phyloP scores from a whole-genome alignment of 345 rosid genomes.

The Mallotus nudiflorus region DNA sequence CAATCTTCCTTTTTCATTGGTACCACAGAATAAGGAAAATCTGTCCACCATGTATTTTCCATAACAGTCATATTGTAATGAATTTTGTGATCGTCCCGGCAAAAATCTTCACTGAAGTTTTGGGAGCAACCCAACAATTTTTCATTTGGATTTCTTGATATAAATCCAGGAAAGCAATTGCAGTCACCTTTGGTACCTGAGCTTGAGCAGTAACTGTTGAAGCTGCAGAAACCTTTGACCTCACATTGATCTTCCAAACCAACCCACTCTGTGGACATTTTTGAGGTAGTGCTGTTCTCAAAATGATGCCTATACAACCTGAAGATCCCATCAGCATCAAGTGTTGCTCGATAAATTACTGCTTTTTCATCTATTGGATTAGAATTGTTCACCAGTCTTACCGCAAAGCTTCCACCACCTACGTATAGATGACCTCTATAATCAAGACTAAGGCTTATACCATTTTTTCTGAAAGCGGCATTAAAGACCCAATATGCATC shows the following conservation, averaged over 20 bases:
- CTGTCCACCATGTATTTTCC: background rate
- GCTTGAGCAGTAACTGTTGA: conserved; percentile 19
- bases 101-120: conserved; percentile 4
- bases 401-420: rapidly evolving
- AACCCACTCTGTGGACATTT: too few relatives aligned
- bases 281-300: background rate
- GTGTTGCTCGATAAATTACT: conserved; percentile 14
- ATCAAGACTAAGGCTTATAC: background rate
- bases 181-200: background rate
- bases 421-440: background rate
- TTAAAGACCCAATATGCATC: background rate
- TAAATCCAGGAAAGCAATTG: conserved; percentile 16
- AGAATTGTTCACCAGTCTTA: background rate
- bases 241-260: background rate
- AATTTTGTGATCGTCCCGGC: background rate
- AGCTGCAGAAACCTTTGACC: conserved; percentile 4
- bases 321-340: background rate
- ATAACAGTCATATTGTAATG: background rate
- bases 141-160: background rate
- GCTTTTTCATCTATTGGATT: background rate
- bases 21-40: background rate
- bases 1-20: conserved; percentile 6
- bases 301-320: conserved; percentile 18
- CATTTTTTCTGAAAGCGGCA: rapidly evolving
- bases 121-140: background rate